Conservation (phyloP, 257 asterid genomes). For the Plectranthus barbatus region DNA sequence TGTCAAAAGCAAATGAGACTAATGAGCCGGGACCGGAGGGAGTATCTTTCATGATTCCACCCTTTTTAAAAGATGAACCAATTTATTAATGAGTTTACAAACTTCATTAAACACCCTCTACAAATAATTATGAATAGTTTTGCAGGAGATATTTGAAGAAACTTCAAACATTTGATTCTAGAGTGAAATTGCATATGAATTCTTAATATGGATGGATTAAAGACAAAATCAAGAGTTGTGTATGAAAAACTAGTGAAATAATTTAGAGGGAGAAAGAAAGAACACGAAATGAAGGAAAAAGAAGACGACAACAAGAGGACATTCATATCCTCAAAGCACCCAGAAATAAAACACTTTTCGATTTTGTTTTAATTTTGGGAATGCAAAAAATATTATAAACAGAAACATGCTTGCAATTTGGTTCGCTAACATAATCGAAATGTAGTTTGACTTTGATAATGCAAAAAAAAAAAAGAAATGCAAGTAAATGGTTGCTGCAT, state of each 20-base stretch:
- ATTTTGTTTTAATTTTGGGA: not conserved
- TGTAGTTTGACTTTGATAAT: constrained; percentile 25
- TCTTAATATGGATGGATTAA: not conserved
- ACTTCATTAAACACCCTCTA: too few relatives aligned
- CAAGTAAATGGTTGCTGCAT: constrained; percentile 15
- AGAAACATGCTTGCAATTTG: not conserved
- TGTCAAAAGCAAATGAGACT: too few relatives aligned
- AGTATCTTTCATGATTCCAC: too few relatives aligned
- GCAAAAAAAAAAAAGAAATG: constrained; percentile 2
- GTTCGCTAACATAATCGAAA: not conserved
- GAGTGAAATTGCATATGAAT: not conserved
- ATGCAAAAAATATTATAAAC: not conserved
- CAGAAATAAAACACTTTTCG: constrained; percentile 11
- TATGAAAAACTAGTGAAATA: not conserved
- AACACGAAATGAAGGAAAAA: not conserved
- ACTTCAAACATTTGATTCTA: too few relatives aligned
- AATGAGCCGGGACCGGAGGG: too few relatives aligned
- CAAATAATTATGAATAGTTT: too few relatives aligned
- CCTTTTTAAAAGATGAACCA: too few relatives aligned
- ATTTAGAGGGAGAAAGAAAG: not conserved
- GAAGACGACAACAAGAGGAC: constrained; percentile 1
- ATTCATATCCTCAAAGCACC: constrained; percentile 11
- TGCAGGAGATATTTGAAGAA: too few relatives aligned
- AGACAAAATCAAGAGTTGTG: not conserved
- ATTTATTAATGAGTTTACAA: too few relatives aligned